phyloP scores from a whole-genome alignment of 2,329 filamentous ascomycete genomes.

The Epichloe elymi region DNA sequence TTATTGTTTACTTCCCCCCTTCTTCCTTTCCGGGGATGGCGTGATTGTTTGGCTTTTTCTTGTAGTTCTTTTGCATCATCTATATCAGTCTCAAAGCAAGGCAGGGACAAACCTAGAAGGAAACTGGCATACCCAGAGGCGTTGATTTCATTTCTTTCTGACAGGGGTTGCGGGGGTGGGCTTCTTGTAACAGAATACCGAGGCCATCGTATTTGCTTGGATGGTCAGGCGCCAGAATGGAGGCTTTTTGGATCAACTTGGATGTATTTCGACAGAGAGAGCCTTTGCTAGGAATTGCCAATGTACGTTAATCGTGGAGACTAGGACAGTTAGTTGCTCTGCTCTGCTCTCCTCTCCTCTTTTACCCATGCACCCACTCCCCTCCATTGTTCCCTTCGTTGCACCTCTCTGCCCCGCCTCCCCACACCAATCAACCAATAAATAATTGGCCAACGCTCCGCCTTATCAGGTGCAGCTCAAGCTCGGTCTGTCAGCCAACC shows the following conservation, averaged over 20 bases:
- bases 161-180: neutral
- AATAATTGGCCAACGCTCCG: no score
- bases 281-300: neutral
- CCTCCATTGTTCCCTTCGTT: neutral
- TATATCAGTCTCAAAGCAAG: neutral
- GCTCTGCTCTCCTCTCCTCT: neutral
- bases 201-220: neutral
- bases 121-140: constrained; percentile 2
- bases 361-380: neutral
- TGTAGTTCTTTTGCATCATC: neutral
- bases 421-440: neutral
- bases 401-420: neutral
- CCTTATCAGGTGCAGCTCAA: neutral
- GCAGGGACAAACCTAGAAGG: neutral
- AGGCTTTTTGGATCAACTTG: constrained; percentile 5
- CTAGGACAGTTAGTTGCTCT: neutral
- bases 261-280: neutral
- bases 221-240: neutral
- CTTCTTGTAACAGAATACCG: neutral
- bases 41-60: neutral
- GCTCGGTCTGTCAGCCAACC: neutral
- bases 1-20: neutral
- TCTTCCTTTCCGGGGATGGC: neutral
- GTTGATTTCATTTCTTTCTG: neutral
- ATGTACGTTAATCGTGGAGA: neutral